A percentile compares a stretch with the other conserved stretches of the same genome.
Conservation (phyloP, 805 yeast genomes). For the Wickerhamomyces chambardii region DNA sequence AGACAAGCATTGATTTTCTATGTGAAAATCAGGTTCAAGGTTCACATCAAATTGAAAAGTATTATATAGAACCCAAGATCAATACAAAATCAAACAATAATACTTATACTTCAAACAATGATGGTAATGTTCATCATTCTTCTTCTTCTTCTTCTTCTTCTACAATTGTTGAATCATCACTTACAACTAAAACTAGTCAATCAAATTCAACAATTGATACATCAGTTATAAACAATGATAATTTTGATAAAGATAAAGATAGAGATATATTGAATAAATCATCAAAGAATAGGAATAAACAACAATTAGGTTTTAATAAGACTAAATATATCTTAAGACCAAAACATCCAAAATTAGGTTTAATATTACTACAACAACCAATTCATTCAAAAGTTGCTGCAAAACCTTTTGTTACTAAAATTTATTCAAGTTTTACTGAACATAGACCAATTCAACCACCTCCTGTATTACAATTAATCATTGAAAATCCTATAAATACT, state of each 20-base stretch:
- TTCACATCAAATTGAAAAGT: not conserved
- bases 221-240: too few species aligned
- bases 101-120: too few species aligned
- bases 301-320: too few species aligned
- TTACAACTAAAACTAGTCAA: too few species aligned
- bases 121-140: too few species aligned
- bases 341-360: conserved; percentile 7
- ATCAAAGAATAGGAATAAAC: too few species aligned
- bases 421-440: conserved; percentile 18
- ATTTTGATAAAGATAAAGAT: too few species aligned
- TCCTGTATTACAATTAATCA: conserved; percentile 18
- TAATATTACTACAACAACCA: conserved; percentile 20
- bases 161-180: too few species aligned
- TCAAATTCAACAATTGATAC: too few species aligned
- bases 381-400: conserved; percentile 21
- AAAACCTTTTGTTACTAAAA: conserved; percentile 7
- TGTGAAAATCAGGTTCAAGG: conserved; percentile 1
- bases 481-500: conserved; percentile 8
- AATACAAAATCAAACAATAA: not conserved
- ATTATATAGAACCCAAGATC: conserved; percentile 8
- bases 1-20: conserved; percentile 15
- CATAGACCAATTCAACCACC: conserved; percentile 25
- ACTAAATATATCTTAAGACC: conserved; percentile 8
- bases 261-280: too few species aligned
- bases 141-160: not conserved